phyloP scores from a whole-genome alignment of 129 eudicot species.

The Centrapalus pauciflorus region DNA sequence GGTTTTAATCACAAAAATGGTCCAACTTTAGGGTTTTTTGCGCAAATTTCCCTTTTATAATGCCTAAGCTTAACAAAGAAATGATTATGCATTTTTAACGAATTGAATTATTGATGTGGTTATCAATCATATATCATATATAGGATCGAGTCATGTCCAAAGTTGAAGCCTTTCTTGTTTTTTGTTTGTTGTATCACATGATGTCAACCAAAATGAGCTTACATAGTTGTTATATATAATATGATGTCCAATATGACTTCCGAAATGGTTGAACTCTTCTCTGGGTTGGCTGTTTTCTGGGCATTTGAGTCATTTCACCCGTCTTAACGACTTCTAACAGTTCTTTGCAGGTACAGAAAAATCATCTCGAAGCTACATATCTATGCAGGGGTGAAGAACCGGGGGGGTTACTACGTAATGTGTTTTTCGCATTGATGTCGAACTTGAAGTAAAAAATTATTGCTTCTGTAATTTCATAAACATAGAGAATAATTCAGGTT shows the following conservation, averaged over 20 bases:
- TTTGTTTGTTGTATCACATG: too few relatives aligned
- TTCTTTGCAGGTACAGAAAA: slow-evolving; percentile 17
- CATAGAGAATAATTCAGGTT: not conserved
- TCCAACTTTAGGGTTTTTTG: too few relatives aligned
- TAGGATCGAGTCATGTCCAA: not conserved
- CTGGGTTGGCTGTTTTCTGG: not conserved
- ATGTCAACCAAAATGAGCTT: too few relatives aligned
- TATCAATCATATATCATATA: too few relatives aligned
- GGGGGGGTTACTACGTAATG: not conserved
- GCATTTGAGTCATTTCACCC: slow-evolving; percentile 1
- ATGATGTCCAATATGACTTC: too few relatives aligned
- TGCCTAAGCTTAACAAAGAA: too few relatives aligned
- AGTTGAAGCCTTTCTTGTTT: not conserved
- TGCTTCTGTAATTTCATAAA: not conserved
- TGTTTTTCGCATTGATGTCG: not conserved
- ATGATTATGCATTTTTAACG: too few relatives aligned
- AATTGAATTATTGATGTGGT: too few relatives aligned
- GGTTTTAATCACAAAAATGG: too few relatives aligned
- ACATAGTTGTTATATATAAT: too few relatives aligned
- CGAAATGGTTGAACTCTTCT: too few relatives aligned
- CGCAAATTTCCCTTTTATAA: too few relatives aligned
- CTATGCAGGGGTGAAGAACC: not conserved
- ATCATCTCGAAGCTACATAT: not conserved
- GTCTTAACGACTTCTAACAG: not conserved
- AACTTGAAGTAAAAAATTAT: not conserved